A percentile compares a stretch with the other conserved stretches of the same genome.
Conservation (phyloP, 2,329 filamentous ascomycete species). For the Colletotrichum caudatum region DNA sequence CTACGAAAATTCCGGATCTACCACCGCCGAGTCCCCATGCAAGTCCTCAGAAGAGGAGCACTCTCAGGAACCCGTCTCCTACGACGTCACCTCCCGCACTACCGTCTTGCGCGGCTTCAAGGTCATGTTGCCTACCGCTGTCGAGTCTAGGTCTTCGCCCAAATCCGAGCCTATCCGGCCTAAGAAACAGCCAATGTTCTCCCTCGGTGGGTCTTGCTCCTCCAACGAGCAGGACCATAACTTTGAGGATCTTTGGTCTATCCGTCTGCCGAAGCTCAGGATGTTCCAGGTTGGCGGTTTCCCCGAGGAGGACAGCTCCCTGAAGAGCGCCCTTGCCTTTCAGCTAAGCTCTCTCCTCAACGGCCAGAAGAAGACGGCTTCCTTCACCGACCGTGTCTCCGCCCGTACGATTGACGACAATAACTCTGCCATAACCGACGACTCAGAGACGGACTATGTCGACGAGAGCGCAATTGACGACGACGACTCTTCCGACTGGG, state of each 20-base stretch:
- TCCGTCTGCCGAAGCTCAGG: slow-evolving; percentile 50
- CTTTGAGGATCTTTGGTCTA: slow-evolving; percentile 57
- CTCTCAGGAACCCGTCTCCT: slow-evolving; percentile 49
- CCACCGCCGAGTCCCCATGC: slow-evolving; percentile 62
- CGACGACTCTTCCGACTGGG: slow-evolving; percentile 71
- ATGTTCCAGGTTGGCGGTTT: slow-evolving; percentile 68
- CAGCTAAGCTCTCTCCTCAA: slow-evolving; percentile 56
- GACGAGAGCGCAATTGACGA: slow-evolving; percentile 88
- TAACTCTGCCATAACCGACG: slow-evolving; percentile 60
- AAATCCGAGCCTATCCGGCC: slow-evolving; percentile 76
- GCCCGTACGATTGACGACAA: slow-evolving; percentile 73
- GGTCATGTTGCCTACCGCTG: slow-evolving; percentile 64
- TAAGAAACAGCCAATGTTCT: slow-evolving; percentile 74
- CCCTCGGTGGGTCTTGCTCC: slow-evolving; percentile 83
- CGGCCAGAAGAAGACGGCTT: slow-evolving; percentile 79
- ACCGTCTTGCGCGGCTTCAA: slow-evolving; percentile 87
- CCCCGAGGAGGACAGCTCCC: slow-evolving; percentile 84
- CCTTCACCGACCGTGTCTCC: slow-evolving; percentile 82
- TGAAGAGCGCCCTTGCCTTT: slow-evolving; percentile 66
- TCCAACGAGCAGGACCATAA: slow-evolving; percentile 70
- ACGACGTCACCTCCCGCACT: slow-evolving; percentile 64
- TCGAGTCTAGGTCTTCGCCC: slow-evolving; percentile 69
- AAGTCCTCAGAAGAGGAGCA: slow-evolving; percentile 73
- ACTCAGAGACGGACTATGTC: slow-evolving; percentile 74
- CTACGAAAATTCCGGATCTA: slow-evolving; percentile 58